Percentiles rank a stretch among this genome's conserved stretches.
Evolutionary conservation across 2,329 filamentous ascomycete genomes (phyloP).

Genomic region (Neospermospora avenae): DNA sequence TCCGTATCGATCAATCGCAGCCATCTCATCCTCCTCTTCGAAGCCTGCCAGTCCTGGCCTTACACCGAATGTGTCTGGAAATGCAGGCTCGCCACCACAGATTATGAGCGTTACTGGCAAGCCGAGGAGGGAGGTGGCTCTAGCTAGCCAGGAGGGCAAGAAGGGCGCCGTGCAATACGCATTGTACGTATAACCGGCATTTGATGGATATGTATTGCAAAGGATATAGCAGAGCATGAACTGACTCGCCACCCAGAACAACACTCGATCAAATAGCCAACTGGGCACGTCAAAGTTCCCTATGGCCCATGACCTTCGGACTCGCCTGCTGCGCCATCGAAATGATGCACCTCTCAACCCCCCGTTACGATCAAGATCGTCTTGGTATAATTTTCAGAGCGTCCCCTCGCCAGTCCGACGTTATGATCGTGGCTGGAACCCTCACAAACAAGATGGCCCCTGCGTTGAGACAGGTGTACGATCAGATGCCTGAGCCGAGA

Average conservation of each 20-base stretch:
- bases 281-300: slow-evolving; percentile 79
- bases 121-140: slow-evolving; percentile 66
- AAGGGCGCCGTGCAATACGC: slow-evolving; percentile 83
- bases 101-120: slow-evolving; percentile 45
- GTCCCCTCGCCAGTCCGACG: slow-evolving; percentile 81
- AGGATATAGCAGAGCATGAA: background rate
- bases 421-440: slow-evolving; percentile 92
- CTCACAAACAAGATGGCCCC: slow-evolving; percentile 97
- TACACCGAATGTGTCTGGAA: slow-evolving; percentile 52
- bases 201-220: background rate
- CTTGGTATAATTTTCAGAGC: slow-evolving; percentile 89
- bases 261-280: slow-evolving; percentile 77
- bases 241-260: slow-evolving; percentile 49
- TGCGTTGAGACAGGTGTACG: slow-evolving; percentile 84
- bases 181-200: slow-evolving; percentile 59
- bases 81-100: slow-evolving; percentile 48
- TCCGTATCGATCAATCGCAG: slow-evolving; percentile 60
- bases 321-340: slow-evolving; percentile 87
- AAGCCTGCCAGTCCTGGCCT: slow-evolving; percentile 56
- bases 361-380: slow-evolving; percentile 85
- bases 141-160: slow-evolving; percentile 74
- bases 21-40: slow-evolving; percentile 63
- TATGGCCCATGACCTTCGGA: slow-evolving; percentile 88
- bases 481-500: slow-evolving; percentile 90
- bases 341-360: slow-evolving; percentile 90